These are phyloP conservation scores for Fusarium palustre DNA, from an alignment of 2,329 filamentous ascomycete genomes.

Conservation along the genomic window DNA sequence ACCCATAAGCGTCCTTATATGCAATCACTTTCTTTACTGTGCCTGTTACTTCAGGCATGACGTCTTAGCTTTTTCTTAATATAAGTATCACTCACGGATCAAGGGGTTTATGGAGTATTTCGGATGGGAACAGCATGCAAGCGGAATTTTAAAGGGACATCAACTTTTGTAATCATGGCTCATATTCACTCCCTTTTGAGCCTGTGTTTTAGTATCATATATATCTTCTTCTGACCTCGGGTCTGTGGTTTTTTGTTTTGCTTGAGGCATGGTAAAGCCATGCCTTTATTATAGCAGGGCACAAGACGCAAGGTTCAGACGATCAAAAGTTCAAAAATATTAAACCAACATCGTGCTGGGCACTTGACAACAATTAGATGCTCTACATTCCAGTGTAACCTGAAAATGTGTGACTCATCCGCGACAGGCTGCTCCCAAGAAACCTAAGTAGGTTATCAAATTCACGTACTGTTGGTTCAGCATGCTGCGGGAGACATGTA, in stretches of 20 bases:
- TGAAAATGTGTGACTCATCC: background rate
- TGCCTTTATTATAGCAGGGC: background rate
- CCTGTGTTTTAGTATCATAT: conserved; percentile 12
- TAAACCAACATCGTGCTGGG: background rate
- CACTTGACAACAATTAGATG: background rate
- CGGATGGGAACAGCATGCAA: conserved; percentile 16
- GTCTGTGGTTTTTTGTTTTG: background rate
- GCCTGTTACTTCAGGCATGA: conserved; percentile 6
- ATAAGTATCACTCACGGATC: conserved; percentile 7
- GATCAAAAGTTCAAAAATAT: conserved; percentile 2
- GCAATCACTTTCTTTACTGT: conserved; percentile 10
- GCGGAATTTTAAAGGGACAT: conserved; percentile 20
- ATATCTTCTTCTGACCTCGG: conserved; percentile 4
- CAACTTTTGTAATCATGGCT: conserved; percentile 26
- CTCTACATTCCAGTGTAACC: background rate
- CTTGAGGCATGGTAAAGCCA: background rate
- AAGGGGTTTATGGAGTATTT: conserved; percentile 29
- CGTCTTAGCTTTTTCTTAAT: conserved; percentile 17
- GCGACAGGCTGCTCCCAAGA: background rate
- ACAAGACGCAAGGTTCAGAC: background rate
- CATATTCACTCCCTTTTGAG: conserved; percentile 29
- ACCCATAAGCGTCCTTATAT: conserved; percentile 28
- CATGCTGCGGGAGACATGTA: background rate
- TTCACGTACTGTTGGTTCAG: background rate
- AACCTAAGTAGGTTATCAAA: background rate